Evolutionary conservation across 202 grass and related monocot genomes (phyloP).

Genomic region (Cymbopogon flexuosus): DNA sequence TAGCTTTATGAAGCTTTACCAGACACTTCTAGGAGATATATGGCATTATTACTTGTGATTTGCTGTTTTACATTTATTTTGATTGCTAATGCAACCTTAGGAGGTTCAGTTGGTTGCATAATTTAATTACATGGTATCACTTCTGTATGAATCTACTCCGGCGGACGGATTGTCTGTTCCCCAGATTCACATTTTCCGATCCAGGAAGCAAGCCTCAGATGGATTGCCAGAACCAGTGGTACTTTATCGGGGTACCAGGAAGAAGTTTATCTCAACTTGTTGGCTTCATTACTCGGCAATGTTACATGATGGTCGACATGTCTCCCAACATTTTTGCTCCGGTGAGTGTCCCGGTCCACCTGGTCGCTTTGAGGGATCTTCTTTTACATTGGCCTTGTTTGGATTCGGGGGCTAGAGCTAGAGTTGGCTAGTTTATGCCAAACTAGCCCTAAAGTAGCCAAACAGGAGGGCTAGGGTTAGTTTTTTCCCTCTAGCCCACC

Average conservation of each 20-base stretch:
- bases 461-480: too few species aligned
- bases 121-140: not conserved
- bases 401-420: too few species aligned
- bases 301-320: conserved; percentile 10
- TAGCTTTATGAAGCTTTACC: not conserved
- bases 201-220: not conserved
- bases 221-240: not conserved
- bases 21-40: not conserved
- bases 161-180: not conserved
- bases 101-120: not conserved
- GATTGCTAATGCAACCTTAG: not conserved
- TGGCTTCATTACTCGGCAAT: not conserved
- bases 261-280: not conserved
- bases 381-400: too few species aligned
- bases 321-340: conserved; percentile 5
- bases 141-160: not conserved
- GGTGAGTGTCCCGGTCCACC: not conserved
- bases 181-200: not conserved
- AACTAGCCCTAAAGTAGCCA: too few species aligned
- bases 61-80: not conserved
- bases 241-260: not conserved
- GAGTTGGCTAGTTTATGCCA: too few species aligned
- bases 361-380: not conserved
- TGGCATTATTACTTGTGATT: not conserved
- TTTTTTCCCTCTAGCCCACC: too few species aligned